Base-by-base conservation (phyloP, 306 rosid species). In the Mimosa pudica region DNA sequence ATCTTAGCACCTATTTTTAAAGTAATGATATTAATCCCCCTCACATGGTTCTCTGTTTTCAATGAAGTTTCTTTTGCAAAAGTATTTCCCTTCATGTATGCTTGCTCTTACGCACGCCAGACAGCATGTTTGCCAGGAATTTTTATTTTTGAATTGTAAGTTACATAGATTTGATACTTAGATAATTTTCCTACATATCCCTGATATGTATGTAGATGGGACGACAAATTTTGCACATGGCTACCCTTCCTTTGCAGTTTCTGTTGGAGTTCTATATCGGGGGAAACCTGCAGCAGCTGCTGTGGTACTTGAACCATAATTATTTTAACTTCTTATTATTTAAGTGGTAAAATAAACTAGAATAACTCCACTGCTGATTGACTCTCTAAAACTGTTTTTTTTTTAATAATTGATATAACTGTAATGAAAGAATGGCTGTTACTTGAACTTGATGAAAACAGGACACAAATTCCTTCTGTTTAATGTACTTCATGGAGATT, bases 211-310 rank as follows among this genome's bases (percentile, higher is more conserved):
- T 48, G 74, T 73, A 92, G 99, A 95, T 84, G 99, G 99, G 72
- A 95, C 99, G 14, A 95, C 99, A 83, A 95, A 95, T 86, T 95
- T 93, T 71, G 97, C 99, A 14, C 99, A 93, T 32, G 88, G 97
- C 81, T 95, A 95, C 84, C 98, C 98, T 44, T 84, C 90, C 87
- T 95, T 95, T 89, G 98, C 97, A 7, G 99, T 95, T 70, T 93
- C 99, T 73, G 90, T 95, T 54, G 99, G 98, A 73, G 97, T 95
- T 83, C 77, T 95, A 41, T 91, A 85, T 83, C 88, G 83, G 80
- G 99, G 99, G 85, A 93, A 86, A 77, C 99, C 99, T 80, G 92
- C 90, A 48, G 97, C 98, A 74, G 98, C 98, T 54, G 84, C 96
- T 3, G 99, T 95, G 97, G 99, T 94, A 82, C 60, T 73, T 71